Evolutionary conservation across 2,329 filamentous ascomycete genomes (phyloP).

Genomic region (Mycocentrospora acerina): DNA sequence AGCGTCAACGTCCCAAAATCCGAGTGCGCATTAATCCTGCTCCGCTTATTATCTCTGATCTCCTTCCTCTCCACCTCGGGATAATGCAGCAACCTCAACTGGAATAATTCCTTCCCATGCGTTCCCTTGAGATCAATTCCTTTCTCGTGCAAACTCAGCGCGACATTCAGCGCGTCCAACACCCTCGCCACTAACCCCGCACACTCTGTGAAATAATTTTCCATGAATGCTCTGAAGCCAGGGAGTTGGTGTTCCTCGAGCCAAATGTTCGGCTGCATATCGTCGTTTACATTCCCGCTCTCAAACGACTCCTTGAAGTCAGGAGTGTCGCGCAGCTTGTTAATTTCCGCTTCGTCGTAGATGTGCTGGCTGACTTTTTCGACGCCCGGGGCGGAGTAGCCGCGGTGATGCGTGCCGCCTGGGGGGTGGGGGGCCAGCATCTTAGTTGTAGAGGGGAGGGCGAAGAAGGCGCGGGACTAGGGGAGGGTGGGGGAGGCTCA

Average conservation of each 20-base stretch:
- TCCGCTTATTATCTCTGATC: conserved; percentile 21
- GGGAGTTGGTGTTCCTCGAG: conserved; percentile 40
- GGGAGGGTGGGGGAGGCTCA: background rate
- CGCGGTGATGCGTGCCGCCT: conserved; percentile 42
- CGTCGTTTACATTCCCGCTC: conserved; percentile 30
- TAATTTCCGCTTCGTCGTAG: conserved; percentile 23
- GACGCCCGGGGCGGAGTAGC: conserved; percentile 41
- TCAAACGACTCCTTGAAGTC: conserved; percentile 42
- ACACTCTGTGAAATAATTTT: conserved; percentile 28
- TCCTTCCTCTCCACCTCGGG: conserved; percentile 32
- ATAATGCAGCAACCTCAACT: conserved; percentile 44
- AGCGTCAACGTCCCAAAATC: conserved; percentile 47
- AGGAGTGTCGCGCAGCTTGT: conserved; percentile 21
- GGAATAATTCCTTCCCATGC: conserved; percentile 32
- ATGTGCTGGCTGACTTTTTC: conserved; percentile 40
- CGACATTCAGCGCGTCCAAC: conserved; percentile 28
- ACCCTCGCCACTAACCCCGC: conserved; percentile 24
- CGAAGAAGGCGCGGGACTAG: conserved; percentile 42
- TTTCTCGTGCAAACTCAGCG: conserved; percentile 16
- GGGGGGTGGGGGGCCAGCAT: conserved; percentile 44
- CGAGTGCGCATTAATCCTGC: conserved; percentile 46
- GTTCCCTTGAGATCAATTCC: conserved; percentile 25
- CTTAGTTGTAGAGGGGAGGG: conserved; percentile 37
- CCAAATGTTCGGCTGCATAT: conserved; percentile 45
- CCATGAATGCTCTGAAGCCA: conserved; percentile 38